These are phyloP conservation scores for Musa itinerans DNA, from an alignment of 176 grass and related monocot genomes.

Conservation along the genomic window DNA sequence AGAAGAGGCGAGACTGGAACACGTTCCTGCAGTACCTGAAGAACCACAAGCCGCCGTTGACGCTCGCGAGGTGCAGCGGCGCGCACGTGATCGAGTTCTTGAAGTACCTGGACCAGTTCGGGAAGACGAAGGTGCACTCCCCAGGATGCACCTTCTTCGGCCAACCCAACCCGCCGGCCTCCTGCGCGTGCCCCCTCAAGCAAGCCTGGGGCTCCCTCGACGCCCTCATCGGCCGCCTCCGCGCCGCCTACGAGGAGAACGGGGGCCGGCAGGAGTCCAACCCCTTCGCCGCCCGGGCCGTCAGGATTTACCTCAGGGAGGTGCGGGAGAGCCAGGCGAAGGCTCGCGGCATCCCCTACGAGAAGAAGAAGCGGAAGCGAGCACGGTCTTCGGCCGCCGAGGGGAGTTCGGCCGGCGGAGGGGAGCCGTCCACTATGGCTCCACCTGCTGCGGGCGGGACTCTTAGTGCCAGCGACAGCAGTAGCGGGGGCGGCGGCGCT, in stretches of 20 bases:
- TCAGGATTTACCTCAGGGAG: conserved; percentile 12
- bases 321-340: conserved; percentile 11
- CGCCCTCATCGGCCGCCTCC: conserved; percentile 19
- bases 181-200: conserved; percentile 14
- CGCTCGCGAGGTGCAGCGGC: conserved; percentile 10
- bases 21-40: conserved; percentile 20
- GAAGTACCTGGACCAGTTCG: conserved; percentile 22
- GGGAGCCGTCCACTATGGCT: neutral
- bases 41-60: conserved; percentile 14
- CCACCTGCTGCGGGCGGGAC: neutral
- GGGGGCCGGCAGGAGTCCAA: conserved; percentile 14
- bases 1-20: conserved; percentile 19
- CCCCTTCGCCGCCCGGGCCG: conserved; percentile 7
- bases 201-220: conserved; percentile 22
- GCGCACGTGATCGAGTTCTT: conserved; percentile 20
- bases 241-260: conserved; percentile 21
- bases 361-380: conserved; percentile 13
- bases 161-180: conserved; percentile 3
- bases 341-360: conserved; percentile 13
- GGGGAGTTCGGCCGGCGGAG: neutral
- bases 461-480: neutral
- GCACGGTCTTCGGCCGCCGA: neutral
- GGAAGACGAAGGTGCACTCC: conserved; percentile 18
- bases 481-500: neutral
- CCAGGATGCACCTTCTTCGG: conserved; percentile 13